phyloP scores from a whole-genome alignment of 2,329 filamentous ascomycete genomes.

The Mycogone perniciosa region DNA sequence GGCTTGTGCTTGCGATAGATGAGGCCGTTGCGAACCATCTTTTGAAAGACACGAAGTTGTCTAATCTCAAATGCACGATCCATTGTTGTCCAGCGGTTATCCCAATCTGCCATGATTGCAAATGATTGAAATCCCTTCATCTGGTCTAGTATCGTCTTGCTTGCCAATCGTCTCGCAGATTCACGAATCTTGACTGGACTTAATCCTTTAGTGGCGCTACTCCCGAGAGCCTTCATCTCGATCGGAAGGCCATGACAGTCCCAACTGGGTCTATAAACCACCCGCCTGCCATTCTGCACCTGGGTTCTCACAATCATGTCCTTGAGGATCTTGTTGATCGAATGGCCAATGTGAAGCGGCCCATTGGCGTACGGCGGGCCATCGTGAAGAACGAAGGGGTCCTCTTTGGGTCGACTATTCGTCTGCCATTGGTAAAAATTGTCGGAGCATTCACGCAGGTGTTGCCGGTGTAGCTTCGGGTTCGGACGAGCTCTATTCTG shows the following conservation, averaged over 20 bases:
- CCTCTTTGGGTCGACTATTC: constrained; percentile 44
- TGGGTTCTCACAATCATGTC: constrained; percentile 84
- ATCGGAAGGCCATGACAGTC: constrained; percentile 97
- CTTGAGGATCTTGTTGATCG: constrained; percentile 94
- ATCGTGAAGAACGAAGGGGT: constrained; percentile 81
- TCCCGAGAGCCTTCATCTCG: constrained; percentile 84
- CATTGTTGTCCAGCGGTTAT: constrained; percentile 72
- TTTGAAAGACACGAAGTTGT: constrained; percentile 68
- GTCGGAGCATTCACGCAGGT: constrained; percentile 75
- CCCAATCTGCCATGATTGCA: constrained; percentile 78
- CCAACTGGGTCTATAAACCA: constrained; percentile 88
- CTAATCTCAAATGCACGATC: constrained; percentile 65
- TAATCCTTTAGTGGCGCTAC: constrained; percentile 36
- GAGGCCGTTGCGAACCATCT: constrained; percentile 65
- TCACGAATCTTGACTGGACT: constrained; percentile 54
- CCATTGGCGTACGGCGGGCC: constrained; percentile 97
- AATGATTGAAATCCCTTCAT: constrained; percentile 67
- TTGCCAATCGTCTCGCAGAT: constrained; percentile 59
- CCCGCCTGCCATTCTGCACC: constrained; percentile 61
- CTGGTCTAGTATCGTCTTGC: constrained; percentile 63
- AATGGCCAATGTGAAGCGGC: constrained; percentile 83
- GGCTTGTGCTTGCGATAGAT: constrained; percentile 76
- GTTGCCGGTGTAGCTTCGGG: constrained; percentile 43
- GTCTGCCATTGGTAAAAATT: constrained; percentile 87
- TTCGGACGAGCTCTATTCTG: constrained; percentile 44